These are phyloP conservation scores for Chrysanthemum makinoi DNA, from an alignment of 129 eudicot species.

Conservation along the genomic window DNA sequence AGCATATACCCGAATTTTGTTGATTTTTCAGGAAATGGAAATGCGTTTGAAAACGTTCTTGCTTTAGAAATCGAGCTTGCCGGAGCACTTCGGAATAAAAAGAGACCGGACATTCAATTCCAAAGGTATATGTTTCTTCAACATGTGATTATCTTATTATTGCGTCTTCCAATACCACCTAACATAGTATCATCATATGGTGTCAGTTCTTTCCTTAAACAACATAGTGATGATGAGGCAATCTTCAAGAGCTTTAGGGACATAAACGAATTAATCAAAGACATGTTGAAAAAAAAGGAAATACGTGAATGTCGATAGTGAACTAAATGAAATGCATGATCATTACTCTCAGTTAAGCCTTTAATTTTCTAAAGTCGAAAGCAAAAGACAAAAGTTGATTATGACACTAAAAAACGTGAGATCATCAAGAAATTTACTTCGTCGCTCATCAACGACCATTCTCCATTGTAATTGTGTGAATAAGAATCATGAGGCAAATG, in stretches of 20 bases:
- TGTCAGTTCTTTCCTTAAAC: conserved; percentile 80
- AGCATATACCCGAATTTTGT: conserved; percentile 59
- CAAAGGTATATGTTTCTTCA: conserved; percentile 62
- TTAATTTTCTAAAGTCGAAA: conserved; percentile 96
- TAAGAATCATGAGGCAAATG: conserved; percentile 28
- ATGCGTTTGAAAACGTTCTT: conserved; percentile 84
- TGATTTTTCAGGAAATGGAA: conserved; percentile 57
- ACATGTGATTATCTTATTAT: neutral
- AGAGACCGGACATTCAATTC: conserved; percentile 62
- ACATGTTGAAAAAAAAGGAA: conserved; percentile 71
- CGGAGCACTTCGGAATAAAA: conserved; percentile 74
- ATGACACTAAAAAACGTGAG: conserved; percentile 80
- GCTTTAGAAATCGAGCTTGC: conserved; percentile 98
- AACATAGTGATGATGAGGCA: conserved; percentile 78
- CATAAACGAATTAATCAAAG: conserved; percentile 78
- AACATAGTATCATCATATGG: neutral
- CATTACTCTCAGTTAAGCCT: conserved; percentile 89
- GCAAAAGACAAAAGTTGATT: conserved; percentile 81
- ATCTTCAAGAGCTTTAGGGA: conserved; percentile 81
- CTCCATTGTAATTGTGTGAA: conserved; percentile 22
- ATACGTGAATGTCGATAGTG: conserved; percentile 56
- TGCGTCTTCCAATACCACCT: neutral
- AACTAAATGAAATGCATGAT: conserved; percentile 83
- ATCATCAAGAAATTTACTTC: conserved; percentile 50
- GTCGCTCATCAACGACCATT: conserved; percentile 43